Evolutionary conservation across 2,329 filamentous ascomycete species (phyloP), one percentile per base, ranked within the genome.

Genomic region (Emmonsiellopsis sp.): DNA sequence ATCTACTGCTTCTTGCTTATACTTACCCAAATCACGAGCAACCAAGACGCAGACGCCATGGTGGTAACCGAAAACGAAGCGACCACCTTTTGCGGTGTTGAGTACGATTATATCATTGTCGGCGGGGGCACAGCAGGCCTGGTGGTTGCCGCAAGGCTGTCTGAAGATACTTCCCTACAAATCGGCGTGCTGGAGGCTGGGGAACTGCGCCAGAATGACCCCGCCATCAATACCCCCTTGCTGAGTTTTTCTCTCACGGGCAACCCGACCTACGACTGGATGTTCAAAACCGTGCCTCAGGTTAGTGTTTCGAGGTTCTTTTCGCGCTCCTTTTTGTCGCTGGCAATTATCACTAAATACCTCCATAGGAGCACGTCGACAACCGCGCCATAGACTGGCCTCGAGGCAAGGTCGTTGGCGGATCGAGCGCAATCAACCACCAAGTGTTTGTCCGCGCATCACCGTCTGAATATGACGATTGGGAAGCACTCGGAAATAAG

Each of bases 401-500:
- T n/a, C 36, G 36, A n/a, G 61, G 61, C 5, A 61, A 61, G 33
- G 49, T 53, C n/a, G 39, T 61, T 10, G 61, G 61, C 13, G 61
- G 61, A 36, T 59, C 59, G 2, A 59, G 55, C 42, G 58, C 46
- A 2, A 63, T 61, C 56, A 62, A 62, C 42, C 62, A 46, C 17
- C 54, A 56, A 54, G 27, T 44, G 14, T 49, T 57, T 9, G 56
- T 56, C 21, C 60, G 68, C 11, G 69, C 67, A 3, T 63, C 60
- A 3, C 59, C 56, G 40, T 57, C 51, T 1, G 21, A 51, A 32
- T 42, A 40, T 42, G 69, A 76, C 52, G 68, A 68, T 4, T 77
- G 73, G 73, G 72, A 73, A 53, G 55, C 58, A 0, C 62, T 76
- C 2, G 74, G 73, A 1, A 76, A 74, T 52, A 51, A 62, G 2